phyloP scores from a whole-genome alignment of 331 rosid species.

The Saraca asoca region DNA sequence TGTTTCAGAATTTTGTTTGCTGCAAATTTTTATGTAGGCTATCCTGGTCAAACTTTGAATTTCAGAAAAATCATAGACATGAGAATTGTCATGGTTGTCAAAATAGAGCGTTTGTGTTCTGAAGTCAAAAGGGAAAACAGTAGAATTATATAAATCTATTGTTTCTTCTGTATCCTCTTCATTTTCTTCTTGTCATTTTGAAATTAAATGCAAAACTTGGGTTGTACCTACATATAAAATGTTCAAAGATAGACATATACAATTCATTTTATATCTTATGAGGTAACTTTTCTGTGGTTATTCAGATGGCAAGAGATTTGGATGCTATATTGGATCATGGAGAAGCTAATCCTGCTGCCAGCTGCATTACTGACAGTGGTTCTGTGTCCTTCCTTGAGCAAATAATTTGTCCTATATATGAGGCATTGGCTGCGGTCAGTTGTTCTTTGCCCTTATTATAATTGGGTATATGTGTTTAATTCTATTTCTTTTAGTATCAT shows the following conservation, averaged over 20 bases:
- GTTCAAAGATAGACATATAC: constrained; percentile 9
- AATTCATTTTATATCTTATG: constrained; percentile 13
- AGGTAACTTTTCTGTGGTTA: constrained; percentile 10
- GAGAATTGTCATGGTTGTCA: background rate
- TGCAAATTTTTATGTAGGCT: constrained; percentile 6
- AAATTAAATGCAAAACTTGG: background rate
- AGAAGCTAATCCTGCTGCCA: constrained; percentile 62
- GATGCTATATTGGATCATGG: constrained; percentile 88
- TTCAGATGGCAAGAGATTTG: constrained; percentile 92
- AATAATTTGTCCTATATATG: constrained; percentile 71
- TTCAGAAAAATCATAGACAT: background rate
- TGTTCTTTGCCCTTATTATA: constrained; percentile 30
- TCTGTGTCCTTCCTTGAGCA: constrained; percentile 71
- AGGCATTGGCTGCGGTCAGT: constrained; percentile 54
- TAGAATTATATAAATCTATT: background rate
- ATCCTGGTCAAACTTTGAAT: background rate
- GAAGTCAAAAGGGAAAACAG: background rate
- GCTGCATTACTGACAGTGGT: constrained; percentile 55
- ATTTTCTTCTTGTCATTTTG: background rate
- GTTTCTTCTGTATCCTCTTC: background rate
- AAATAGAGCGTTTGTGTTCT: constrained; percentile 11
- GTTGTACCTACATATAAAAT: background rate
- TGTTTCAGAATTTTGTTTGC: too few relatives aligned
- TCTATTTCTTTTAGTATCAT: constrained; percentile 15
- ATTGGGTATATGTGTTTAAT: constrained; percentile 18